phyloP scores from a whole-genome alignment of 257 asterid genomes.

The Forsythia suspensa region DNA sequence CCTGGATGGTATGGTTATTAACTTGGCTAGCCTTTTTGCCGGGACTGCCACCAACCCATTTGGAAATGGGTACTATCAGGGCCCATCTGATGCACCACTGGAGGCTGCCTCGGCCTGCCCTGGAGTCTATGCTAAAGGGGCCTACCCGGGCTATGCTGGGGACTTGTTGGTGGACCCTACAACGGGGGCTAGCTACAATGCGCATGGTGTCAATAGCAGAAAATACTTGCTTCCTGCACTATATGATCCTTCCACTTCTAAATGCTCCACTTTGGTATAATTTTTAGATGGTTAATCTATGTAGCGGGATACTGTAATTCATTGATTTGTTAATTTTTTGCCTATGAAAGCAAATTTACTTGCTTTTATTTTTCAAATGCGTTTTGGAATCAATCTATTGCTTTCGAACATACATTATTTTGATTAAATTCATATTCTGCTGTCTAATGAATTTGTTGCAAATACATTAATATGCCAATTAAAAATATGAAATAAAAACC shows the following conservation, averaged over 20 bases:
- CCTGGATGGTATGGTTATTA: slow-evolving; percentile 48
- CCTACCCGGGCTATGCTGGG: slow-evolving; percentile 54
- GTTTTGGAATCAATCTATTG: not conserved
- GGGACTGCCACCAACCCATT: slow-evolving; percentile 57
- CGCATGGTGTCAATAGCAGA: slow-evolving; percentile 39
- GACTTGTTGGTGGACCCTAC: slow-evolving; percentile 35
- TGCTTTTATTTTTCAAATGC: not conserved
- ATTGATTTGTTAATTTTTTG: slow-evolving; percentile 6
- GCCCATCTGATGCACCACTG: slow-evolving; percentile 40
- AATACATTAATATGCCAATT: too few relatives aligned
- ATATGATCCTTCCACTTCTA: slow-evolving; percentile 6
- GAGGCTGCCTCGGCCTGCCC: slow-evolving; percentile 58
- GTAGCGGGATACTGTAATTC: not conserved
- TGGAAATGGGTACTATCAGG: slow-evolving; percentile 49
- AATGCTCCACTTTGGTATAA: slow-evolving; percentile 12
- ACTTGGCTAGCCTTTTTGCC: slow-evolving; percentile 44
- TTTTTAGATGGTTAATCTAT: not conserved
- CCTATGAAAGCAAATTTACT: not conserved
- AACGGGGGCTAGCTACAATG: slow-evolving; percentile 53
- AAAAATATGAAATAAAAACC: too few relatives aligned
- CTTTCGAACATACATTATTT: not conserved
- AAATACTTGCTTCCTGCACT: slow-evolving; percentile 46
- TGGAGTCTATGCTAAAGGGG: slow-evolving; percentile 48
- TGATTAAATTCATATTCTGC: too few relatives aligned
- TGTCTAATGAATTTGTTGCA: too few relatives aligned